phyloP scores from a whole-genome alignment of 2,329 filamentous ascomycete genomes.

The Chalaropsis ovoidea region DNA sequence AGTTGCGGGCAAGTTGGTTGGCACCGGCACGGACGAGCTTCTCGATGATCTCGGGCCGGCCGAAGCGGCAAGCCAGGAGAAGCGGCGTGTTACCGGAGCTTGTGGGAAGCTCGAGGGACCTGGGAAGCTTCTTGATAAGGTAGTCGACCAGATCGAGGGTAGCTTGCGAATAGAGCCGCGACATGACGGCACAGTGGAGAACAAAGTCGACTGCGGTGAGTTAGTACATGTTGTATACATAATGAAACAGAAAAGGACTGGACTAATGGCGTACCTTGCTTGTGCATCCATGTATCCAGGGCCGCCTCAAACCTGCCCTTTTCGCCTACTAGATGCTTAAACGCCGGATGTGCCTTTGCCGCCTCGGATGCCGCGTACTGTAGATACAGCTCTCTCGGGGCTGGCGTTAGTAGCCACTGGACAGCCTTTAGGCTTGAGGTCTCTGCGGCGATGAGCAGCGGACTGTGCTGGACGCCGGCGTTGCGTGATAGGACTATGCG shows the following conservation, averaged over 20 bases:
- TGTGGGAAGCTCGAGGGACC: constrained; percentile 52
- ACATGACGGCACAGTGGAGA: constrained; percentile 56
- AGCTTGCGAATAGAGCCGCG: constrained; percentile 31
- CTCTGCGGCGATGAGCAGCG: constrained; percentile 49
- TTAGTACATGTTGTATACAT: constrained; percentile 26
- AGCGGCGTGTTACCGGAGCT: constrained; percentile 55
- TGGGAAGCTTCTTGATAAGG: constrained; percentile 52
- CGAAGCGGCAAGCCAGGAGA: constrained; percentile 51
- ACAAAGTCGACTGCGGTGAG: constrained; percentile 45
- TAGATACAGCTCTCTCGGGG: constrained; percentile 55
- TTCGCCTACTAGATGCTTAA: constrained; percentile 51
- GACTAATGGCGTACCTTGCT: constrained; percentile 42
- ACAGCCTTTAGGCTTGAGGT: constrained; percentile 54
- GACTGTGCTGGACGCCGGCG: constrained; percentile 35
- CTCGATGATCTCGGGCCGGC: constrained; percentile 45
- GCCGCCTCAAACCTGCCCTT: constrained; percentile 54
- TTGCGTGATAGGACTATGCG: constrained; percentile 38
- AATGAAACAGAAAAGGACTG: background rate
- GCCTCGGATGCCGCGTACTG: constrained; percentile 54
- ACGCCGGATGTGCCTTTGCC: constrained; percentile 49
- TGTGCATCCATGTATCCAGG: constrained; percentile 52
- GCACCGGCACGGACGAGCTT: constrained; percentile 58
- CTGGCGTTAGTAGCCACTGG: constrained; percentile 68
- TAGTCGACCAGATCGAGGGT: constrained; percentile 53
- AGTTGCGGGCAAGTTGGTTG: constrained; percentile 56